Base-by-base conservation (phyloP, 192 early-diverging fungal genomes). In the Coemansia brasiliensis region DNA sequence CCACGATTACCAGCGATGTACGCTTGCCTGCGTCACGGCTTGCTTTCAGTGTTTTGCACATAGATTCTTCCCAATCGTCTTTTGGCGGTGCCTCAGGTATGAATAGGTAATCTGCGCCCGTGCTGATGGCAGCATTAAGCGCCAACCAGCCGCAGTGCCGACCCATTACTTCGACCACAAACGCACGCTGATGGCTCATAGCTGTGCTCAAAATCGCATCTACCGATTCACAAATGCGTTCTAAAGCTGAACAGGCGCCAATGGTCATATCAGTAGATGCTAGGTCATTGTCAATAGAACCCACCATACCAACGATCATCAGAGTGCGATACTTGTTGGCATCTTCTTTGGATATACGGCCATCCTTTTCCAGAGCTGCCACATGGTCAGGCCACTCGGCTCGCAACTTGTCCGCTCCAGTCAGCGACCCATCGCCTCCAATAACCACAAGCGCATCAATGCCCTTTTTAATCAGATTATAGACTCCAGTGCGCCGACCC, bases 111-210 rank as follows among this genome's bases (percentile, higher is more conserved):
- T 98, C 96, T 42, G 96, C 94, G 21, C 92, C 94, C 11, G 92
- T 87, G 43, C 86, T 85, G 68, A 93, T 90, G 5, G 85, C 91
- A 15, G 91, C 89, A 83, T 90, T 93, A 25, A 93, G 78, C 21
- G 90, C 92, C 27, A 94, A 72, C 96, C 96, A 98, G 16, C 96
- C 96, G 67, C 96, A 98, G 65, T 96, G 92, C 39, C 96, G 86
- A 9, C 94, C 96, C 96, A 98, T 98, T 29, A 98, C 96, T 61
- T 98, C 96, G 32, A 98, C 86, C 11, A 98, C 92, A 65, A 98
- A 98, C 7, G 96, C 96, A 46, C 96, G 89, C 52, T 92, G 91
- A 68, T 98, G 96, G 67, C 92, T 94, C 38, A 86, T 83, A 0
- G 96, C 96, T 3, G 96, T 98, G 37, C 91, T 91, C 1, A 87